Percentiles rank a stretch among this genome's conserved stretches.
These are phyloP conservation scores for Sphagnurus paluster DNA, from an alignment of 1,284 basidiomycete genomes.

Conservation along the genomic window DNA sequence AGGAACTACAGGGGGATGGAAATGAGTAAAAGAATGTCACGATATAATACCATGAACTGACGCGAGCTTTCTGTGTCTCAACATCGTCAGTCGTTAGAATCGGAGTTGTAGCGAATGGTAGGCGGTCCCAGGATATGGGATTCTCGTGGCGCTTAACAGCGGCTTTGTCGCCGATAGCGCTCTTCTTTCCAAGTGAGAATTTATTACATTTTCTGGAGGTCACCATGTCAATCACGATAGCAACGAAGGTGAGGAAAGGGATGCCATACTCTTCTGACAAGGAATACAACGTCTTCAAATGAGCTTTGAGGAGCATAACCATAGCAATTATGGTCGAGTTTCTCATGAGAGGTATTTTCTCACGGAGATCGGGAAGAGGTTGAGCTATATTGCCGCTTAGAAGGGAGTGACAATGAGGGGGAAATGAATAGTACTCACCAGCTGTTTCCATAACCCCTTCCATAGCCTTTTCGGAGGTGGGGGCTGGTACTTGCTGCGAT, in stretches of 20 bases:
- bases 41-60: slow-evolving; percentile 32
- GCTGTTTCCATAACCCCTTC: slow-evolving; percentile 10
- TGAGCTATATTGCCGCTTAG: slow-evolving; percentile 9
- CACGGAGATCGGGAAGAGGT: slow-evolving; percentile 19
- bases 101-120: slow-evolving; percentile 62
- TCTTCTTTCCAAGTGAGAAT: slow-evolving; percentile 85
- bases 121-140: slow-evolving; percentile 68
- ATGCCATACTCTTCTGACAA: slow-evolving; percentile 80
- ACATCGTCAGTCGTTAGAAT: slow-evolving; percentile 62
- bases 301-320: slow-evolving; percentile 81
- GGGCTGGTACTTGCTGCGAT: slow-evolving; percentile 14
- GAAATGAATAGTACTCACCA: slow-evolving; percentile 6
- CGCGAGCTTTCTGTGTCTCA: slow-evolving; percentile 55
- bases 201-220: slow-evolving; percentile 80
- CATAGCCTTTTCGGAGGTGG: slow-evolving; percentile 12
- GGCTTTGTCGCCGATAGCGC: slow-evolving; percentile 79
- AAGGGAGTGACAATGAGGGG: not conserved
- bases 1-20: slow-evolving; percentile 53
- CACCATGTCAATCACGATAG: slow-evolving; percentile 4
- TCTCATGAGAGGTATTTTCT: slow-evolving; percentile 49
- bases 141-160: slow-evolving; percentile 61
- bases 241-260: slow-evolving; percentile 8
- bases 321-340: slow-evolving; percentile 77
- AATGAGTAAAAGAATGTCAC: not conserved
- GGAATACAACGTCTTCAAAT: slow-evolving; percentile 80